Percentiles rank a stretch among this genome's conserved stretches.
These are phyloP conservation scores for Dicorynia guianensis DNA, from an alignment of 306 rosid genomes.

Conservation along the genomic window DNA sequence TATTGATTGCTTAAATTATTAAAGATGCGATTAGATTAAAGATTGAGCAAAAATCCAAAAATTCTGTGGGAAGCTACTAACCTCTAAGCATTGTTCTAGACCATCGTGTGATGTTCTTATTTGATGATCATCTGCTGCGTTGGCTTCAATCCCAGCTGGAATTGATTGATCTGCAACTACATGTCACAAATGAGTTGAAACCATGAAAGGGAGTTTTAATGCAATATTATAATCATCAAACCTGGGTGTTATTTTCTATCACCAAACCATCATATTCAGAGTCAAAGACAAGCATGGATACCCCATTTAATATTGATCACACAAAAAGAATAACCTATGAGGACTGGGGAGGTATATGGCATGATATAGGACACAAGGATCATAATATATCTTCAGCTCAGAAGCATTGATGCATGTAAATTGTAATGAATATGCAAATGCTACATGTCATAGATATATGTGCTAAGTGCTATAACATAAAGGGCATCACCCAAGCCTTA, in stretches of 20 bases:
- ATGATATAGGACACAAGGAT: not conserved
- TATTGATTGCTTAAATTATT: constrained; percentile 27
- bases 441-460: not conserved
- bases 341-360: not conserved
- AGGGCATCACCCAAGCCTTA: constrained; percentile 8
- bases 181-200: constrained; percentile 28
- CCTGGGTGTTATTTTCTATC: not conserved
- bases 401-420: constrained; percentile 15
- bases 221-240: not conserved
- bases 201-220: constrained; percentile 21
- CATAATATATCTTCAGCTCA: not conserved
- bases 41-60: not conserved
- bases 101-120: constrained; percentile 43
- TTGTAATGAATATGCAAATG: not conserved
- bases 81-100: constrained; percentile 57
- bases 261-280: not conserved
- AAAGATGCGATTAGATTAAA: constrained; percentile 9
- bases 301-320: constrained; percentile 14
- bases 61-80: constrained; percentile 34
- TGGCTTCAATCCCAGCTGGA: constrained; percentile 43
- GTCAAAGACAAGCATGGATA: not conserved
- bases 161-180: constrained; percentile 53
- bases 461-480: not conserved
- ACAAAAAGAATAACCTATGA: not conserved
- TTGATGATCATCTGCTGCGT: constrained; percentile 32